Conservation (phyloP, 2,329 filamentous ascomycete species). For the Beauveria sp. region DNA sequence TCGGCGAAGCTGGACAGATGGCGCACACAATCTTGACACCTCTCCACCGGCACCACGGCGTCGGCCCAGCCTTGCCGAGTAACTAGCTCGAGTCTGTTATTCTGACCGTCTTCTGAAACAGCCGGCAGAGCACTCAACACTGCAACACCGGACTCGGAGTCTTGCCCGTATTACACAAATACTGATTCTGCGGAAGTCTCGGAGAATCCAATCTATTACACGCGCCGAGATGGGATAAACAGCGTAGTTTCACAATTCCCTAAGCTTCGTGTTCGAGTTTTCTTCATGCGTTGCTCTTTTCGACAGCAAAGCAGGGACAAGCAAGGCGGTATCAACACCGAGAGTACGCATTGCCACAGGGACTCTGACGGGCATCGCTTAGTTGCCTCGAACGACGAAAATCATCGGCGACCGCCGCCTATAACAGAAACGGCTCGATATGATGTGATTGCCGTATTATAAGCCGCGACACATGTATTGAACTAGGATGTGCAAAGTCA, state of each 20-base stretch:
- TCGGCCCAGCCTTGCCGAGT: background rate
- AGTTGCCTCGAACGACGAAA: background rate
- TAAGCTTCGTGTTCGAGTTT: background rate
- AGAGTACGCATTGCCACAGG: background rate
- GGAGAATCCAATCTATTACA: background rate
- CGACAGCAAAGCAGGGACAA: background rate
- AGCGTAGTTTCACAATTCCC: background rate
- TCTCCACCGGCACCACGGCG: background rate
- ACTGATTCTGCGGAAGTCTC: background rate
- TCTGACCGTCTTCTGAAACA: background rate
- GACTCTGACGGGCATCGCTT: background rate
- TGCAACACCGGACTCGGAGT: background rate
- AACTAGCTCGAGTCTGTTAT: background rate
- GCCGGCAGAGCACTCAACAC: background rate
- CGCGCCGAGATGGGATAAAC: conserved; percentile 1
- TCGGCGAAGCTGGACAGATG: background rate
- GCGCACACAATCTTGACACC: background rate
- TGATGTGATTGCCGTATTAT: background rate
- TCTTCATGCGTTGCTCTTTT: background rate
- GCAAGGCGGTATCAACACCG: background rate
- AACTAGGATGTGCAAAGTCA: conserved; percentile 1
- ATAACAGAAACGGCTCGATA: background rate
- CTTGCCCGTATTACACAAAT: background rate
- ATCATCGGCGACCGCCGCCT: background rate
- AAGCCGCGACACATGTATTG: background rate